These are phyloP conservation scores for Grosmannia serpens DNA, from an alignment of 2,329 filamentous ascomycete species.

Conservation along the genomic window DNA sequence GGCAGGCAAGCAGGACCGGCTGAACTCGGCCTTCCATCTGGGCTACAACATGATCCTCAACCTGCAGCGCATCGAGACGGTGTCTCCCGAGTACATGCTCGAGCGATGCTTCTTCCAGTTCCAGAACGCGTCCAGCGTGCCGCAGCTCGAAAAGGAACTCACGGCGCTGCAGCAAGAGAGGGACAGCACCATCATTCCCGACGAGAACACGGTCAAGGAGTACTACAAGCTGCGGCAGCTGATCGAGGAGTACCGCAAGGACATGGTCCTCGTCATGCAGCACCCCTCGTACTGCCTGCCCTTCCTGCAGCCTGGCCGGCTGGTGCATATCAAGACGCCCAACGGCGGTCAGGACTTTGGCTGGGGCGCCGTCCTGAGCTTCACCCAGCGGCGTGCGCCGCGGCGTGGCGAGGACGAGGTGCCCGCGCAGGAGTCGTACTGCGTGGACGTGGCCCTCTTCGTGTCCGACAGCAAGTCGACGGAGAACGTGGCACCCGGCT, in stretches of 20 bases:
- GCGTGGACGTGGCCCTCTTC: constrained; percentile 71
- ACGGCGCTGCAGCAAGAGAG: constrained; percentile 66
- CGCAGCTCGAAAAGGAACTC: constrained; percentile 71
- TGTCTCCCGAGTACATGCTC: constrained; percentile 98
- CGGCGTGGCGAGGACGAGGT: constrained; percentile 56
- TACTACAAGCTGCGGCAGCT: constrained; percentile 87
- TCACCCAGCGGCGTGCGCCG: constrained; percentile 49
- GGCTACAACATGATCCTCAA: constrained; percentile 99
- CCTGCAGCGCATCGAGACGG: constrained; percentile 93
- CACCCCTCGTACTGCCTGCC: constrained; percentile 78
- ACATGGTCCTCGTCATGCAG: constrained; percentile 86
- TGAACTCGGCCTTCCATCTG: constrained; percentile 95
- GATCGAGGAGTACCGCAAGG: constrained; percentile 69
- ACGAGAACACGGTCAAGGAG: constrained; percentile 82
- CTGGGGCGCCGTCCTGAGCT: constrained; percentile 83
- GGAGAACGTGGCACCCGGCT: constrained; percentile 28
- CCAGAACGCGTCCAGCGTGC: constrained; percentile 85
- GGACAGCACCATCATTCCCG: constrained; percentile 62
- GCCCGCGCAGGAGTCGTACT: constrained; percentile 62
- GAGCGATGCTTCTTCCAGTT: constrained; percentile 97
- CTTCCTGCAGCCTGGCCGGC: constrained; percentile 76
- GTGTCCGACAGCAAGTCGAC: constrained; percentile 35
- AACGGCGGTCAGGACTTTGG: constrained; percentile 65
- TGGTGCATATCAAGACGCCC: constrained; percentile 74
- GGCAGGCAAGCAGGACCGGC: constrained; percentile 87